Conservation (phyloP, 352 stramenopile species). For the Pythium rishiriense region DNA sequence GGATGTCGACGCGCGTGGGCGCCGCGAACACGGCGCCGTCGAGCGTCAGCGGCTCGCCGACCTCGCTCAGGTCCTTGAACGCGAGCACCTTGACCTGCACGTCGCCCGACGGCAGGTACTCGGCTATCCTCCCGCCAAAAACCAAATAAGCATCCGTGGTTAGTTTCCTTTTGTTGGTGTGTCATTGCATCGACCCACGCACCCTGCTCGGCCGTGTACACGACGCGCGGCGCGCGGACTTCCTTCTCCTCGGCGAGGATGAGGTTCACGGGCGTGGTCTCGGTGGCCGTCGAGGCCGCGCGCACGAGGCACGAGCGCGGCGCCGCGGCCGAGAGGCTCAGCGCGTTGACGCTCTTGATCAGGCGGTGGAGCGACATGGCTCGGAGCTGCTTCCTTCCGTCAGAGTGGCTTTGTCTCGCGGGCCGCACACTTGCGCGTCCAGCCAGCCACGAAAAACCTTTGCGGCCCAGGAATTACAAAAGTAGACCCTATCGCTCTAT, state of each 20-base stretch:
- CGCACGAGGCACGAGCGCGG: conserved; percentile 39
- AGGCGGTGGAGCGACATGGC: conserved; percentile 48
- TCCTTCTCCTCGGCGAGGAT: conserved; percentile 75
- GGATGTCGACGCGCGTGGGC: conserved; percentile 78
- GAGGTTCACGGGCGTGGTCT: conserved; percentile 58
- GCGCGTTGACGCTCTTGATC: conserved; percentile 52
- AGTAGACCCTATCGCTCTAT: not conserved
- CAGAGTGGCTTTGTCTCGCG: no score
- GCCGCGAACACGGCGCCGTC: conserved; percentile 76
- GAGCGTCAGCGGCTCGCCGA: conserved; percentile 53
- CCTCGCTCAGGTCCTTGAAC: conserved; percentile 42
- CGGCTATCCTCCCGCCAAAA: conserved; percentile 27
- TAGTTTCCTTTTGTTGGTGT: no score
- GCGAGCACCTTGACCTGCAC: conserved; percentile 69
- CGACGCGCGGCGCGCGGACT: conserved; percentile 57
- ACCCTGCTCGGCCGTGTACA: conserved; percentile 60
- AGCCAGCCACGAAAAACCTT: conserved; percentile 19
- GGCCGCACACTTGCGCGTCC: conserved; percentile 14
- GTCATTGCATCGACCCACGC: not conserved
- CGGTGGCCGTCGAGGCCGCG: conserved; percentile 31
- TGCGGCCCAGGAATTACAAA: not conserved
- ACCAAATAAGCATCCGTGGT: not conserved
- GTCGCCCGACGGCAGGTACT: conserved; percentile 53
- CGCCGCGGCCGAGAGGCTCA: conserved; percentile 43
- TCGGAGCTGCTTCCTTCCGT: not conserved